Evolutionary conservation across 768 basidiomycete genomes (phyloP).

Genomic region (Cyclocybe aegerita): DNA sequence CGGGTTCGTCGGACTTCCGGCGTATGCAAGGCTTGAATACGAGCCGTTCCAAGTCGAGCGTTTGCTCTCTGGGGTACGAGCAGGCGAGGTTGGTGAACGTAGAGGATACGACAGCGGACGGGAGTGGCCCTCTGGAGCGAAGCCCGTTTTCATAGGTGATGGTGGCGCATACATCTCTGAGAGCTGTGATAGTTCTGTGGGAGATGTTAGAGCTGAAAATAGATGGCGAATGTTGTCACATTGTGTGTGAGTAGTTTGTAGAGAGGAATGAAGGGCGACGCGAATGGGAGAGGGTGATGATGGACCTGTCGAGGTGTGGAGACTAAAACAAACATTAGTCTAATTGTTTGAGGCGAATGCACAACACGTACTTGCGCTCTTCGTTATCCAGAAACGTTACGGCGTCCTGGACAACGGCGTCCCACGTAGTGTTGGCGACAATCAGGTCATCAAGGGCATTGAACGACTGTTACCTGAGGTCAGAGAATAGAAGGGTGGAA

Average conservation of each 20-base stretch:
- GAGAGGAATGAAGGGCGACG: constrained; percentile 68
- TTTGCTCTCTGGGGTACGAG: constrained; percentile 37
- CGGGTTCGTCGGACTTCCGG: constrained; percentile 45
- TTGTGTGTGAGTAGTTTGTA: constrained; percentile 76
- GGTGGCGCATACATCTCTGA: constrained; percentile 89
- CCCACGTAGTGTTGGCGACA: constrained; percentile 69
- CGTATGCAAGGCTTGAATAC: constrained; percentile 48
- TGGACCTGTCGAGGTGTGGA: constrained; percentile 41
- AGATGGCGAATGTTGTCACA: constrained; percentile 82
- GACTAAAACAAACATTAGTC: constrained; percentile 2
- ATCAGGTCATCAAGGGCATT: constrained; percentile 67
- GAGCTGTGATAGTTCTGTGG: constrained; percentile 70
- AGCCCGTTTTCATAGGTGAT: constrained; percentile 44
- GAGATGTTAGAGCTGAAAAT: constrained; percentile 72
- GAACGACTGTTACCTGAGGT: constrained; percentile 47
- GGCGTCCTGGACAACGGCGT: constrained; percentile 70
- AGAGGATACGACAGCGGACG: constrained; percentile 44
- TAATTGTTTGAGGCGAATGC: not conserved
- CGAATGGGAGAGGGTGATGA: constrained; percentile 60
- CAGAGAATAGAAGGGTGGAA: constrained; percentile 8
- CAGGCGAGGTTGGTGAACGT: constrained; percentile 26
- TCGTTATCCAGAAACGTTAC: constrained; percentile 66
- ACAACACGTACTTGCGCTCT: constrained; percentile 54
- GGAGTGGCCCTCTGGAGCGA: constrained; percentile 24
- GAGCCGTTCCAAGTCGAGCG: constrained; percentile 79